Conservation (phyloP, 2,329 filamentous ascomycete species). For the Arthrobotrys pseudoclavata region DNA sequence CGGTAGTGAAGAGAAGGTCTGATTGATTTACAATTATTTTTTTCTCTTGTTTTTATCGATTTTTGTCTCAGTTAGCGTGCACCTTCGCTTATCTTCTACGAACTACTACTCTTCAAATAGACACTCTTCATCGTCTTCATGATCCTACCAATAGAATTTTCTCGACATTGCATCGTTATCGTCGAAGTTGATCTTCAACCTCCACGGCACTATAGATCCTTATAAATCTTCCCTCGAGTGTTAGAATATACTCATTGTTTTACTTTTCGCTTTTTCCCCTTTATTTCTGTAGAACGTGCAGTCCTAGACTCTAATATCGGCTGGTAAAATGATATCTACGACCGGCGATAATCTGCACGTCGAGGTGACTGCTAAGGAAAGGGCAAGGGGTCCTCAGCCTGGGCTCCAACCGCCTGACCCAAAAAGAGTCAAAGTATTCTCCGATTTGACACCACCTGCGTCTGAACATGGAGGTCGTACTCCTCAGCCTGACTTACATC, state of each 20-base stretch:
- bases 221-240: too few species aligned
- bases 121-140: too few species aligned
- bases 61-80: conserved; percentile 2
- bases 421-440: background rate
- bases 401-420: background rate
- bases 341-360: background rate
- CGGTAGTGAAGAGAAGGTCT: background rate
- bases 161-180: background rate
- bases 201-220: background rate
- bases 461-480: background rate
- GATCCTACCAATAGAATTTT: background rate
- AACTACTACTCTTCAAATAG: background rate
- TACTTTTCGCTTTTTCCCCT: too few species aligned
- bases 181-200: background rate
- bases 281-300: too few species aligned
- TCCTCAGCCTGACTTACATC: background rate
- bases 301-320: too few species aligned
- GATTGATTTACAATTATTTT: background rate
- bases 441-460: background rate
- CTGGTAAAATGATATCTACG: too few species aligned
- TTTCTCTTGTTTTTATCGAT: background rate
- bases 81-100: conserved; percentile 4
- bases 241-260: too few species aligned
- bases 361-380: background rate
- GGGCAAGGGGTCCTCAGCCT: background rate